Evolutionary conservation across 2,329 filamentous ascomycete species (phyloP).

Genomic region (Juglanconis oblonga): DNA sequence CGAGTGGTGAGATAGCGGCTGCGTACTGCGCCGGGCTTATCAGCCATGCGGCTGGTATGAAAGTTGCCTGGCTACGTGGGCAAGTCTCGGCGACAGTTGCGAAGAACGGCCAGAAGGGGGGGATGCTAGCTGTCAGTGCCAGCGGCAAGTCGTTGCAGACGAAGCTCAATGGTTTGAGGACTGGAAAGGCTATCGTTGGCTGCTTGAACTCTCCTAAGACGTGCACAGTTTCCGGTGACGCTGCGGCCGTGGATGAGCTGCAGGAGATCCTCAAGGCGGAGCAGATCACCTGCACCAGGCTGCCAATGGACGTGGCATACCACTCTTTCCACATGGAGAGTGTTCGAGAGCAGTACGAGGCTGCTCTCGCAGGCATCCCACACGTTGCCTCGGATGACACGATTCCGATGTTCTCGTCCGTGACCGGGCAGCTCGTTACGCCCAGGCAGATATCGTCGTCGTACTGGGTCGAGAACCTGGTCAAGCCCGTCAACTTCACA

Average conservation of each 20-base stretch:
- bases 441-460: background rate
- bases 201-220: constrained; percentile 2
- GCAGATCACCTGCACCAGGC: background rate
- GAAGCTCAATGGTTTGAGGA: background rate
- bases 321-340: constrained; percentile 10
- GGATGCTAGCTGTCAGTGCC: constrained; percentile 1
- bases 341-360: background rate
- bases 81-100: constrained; percentile 41
- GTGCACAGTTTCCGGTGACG: background rate
- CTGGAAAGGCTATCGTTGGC: background rate
- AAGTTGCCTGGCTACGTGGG: constrained; percentile 48
- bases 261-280: background rate
- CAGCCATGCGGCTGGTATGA: constrained; percentile 14
- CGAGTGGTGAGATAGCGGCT: constrained; percentile 37
- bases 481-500: constrained; percentile 1
- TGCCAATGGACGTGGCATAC: background rate
- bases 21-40: constrained; percentile 26
- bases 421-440: background rate
- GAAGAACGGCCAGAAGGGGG: constrained; percentile 30
- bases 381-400: background rate
- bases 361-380: constrained; percentile 1
- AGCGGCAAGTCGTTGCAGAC: background rate
- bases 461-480: constrained; percentile 9
- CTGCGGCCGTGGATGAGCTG: background rate
- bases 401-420: constrained; percentile 4